These are phyloP conservation scores for Cucurbita pepo DNA, from an alignment of 306 rosid genomes.

Conservation along the genomic window DNA sequence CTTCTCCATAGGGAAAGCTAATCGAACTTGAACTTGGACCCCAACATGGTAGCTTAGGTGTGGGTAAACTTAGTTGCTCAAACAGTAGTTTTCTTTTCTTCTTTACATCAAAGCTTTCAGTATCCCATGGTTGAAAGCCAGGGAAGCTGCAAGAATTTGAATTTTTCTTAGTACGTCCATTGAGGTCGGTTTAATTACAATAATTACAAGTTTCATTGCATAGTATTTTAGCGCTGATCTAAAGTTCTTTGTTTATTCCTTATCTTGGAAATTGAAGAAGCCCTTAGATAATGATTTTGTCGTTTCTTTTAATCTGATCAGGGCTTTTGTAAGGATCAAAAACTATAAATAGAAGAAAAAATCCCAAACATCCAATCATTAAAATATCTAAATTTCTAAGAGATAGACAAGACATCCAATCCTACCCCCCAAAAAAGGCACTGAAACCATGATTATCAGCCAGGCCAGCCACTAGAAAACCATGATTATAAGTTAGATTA, in stretches of 20 bases:
- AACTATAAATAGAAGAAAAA: neutral
- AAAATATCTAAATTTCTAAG: neutral
- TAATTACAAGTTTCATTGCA: neutral
- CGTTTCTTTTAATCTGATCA: neutral
- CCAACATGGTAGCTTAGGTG: slow-evolving; percentile 45
- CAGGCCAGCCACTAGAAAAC: neutral
- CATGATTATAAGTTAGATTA: neutral
- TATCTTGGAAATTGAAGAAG: neutral
- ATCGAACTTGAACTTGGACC: slow-evolving; percentile 8
- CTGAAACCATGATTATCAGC: neutral
- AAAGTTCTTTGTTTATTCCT: neutral
- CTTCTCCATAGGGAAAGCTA: slow-evolving; percentile 14
- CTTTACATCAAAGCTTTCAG: slow-evolving; percentile 14
- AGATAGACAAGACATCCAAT: neutral
- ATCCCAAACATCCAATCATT: neutral
- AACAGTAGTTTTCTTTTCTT: slow-evolving; percentile 57
- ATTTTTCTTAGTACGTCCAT: neutral
- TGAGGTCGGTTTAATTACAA: neutral
- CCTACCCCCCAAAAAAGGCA: neutral
- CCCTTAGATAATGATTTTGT: neutral
- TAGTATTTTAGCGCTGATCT: neutral
- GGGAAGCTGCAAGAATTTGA: slow-evolving; percentile 17
- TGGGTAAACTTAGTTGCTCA: slow-evolving; percentile 41
- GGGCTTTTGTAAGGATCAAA: neutral
- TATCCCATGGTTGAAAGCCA: slow-evolving; percentile 10